phyloP scores from a whole-genome alignment of 257 asterid species.

The Penstemon barbatus region DNA sequence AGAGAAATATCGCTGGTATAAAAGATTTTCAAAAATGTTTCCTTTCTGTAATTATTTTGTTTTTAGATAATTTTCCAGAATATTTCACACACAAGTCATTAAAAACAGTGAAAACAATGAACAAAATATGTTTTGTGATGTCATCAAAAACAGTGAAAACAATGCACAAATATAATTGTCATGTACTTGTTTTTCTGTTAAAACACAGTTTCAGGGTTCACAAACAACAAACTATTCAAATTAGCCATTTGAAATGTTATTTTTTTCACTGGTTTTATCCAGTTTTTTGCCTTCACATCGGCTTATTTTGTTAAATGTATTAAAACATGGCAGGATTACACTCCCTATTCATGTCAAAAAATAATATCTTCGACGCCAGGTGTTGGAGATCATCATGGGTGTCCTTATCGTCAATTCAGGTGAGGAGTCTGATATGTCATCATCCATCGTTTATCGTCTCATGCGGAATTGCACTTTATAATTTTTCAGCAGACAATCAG shows the following conservation, averaged over 20 bases:
- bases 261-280: constrained; percentile 9
- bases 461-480: constrained; percentile 8
- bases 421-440: constrained; percentile 36
- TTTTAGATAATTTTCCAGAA: not conserved
- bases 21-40: not conserved
- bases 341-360: constrained; percentile 93
- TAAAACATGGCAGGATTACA: constrained; percentile 75
- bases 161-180: not conserved
- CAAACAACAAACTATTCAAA: not conserved
- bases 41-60: not conserved
- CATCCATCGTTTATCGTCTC: constrained; percentile 20
- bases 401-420: constrained; percentile 98
- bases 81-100: not conserved
- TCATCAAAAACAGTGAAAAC: not conserved
- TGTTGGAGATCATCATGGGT: constrained; percentile 97
- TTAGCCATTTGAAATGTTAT: not conserved
- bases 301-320: constrained; percentile 15
- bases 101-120: not conserved
- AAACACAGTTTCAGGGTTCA: constrained; percentile 12
- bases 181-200: constrained; percentile 4
- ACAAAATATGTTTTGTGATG: not conserved
- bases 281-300: constrained; percentile 18
- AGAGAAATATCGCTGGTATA: not conserved
- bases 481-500: not conserved
- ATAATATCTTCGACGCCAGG: constrained; percentile 81